A percentile compares a stretch with the other conserved stretches of the same genome.
phyloP scores from a whole-genome alignment of 495 filamentous ascomycete species.

The Trichoderma erinaceum region DNA sequence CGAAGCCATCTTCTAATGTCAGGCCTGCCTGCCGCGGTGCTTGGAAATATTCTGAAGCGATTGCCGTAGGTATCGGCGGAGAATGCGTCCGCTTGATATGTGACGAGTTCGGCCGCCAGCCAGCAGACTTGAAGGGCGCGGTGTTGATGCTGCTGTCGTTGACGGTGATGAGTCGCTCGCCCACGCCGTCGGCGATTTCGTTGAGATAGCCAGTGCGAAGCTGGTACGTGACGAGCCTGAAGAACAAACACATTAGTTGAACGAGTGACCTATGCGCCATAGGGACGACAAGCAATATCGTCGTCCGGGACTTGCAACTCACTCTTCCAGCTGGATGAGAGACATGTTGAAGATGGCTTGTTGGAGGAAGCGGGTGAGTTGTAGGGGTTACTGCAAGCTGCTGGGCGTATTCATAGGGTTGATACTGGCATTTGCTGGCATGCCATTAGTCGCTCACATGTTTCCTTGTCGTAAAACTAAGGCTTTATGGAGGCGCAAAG shows the following conservation, averaged over 20 bases:
- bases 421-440: neutral
- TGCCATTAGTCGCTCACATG: constrained; percentile 10
- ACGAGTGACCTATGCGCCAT: neutral
- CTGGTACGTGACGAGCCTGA: constrained; percentile 87
- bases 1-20: constrained; percentile 67
- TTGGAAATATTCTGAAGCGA: constrained; percentile 85
- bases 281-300: constrained; percentile 16
- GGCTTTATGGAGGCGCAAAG: neutral
- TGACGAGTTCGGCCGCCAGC: constrained; percentile 73
- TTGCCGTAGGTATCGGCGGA: constrained; percentile 88
- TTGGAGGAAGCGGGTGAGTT: neutral
- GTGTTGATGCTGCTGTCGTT: constrained; percentile 86
- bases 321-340: constrained; percentile 96
- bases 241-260: neutral
- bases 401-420: neutral
- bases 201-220: constrained; percentile 86
- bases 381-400: neutral
- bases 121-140: constrained; percentile 90
- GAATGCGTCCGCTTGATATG: constrained; percentile 89
- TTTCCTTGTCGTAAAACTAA: neutral
- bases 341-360: constrained; percentile 55
- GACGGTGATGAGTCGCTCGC: constrained; percentile 88
- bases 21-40: constrained; percentile 50
- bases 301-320: constrained; percentile 31
- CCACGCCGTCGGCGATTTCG: constrained; percentile 87